Evolutionary conservation across 192 early-diverging fungal genomes (phyloP).

Genomic region (Coemansia sp.): DNA sequence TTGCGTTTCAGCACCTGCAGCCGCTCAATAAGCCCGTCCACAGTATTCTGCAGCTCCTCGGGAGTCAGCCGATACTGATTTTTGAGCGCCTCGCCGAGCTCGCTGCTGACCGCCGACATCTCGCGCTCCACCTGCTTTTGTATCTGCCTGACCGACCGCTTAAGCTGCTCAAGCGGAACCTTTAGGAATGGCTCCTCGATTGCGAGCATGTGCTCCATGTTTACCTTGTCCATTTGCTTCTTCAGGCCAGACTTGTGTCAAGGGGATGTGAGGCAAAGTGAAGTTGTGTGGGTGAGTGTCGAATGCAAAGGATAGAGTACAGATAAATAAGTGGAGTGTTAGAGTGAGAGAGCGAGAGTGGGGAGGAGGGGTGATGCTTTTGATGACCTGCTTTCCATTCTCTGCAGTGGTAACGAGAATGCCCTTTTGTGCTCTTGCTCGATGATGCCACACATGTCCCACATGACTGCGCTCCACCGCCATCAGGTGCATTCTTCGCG

Average conservation of each 20-base stretch:
- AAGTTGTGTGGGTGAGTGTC: too few relatives aligned
- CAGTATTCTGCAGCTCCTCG: constrained; percentile 54
- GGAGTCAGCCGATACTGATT: constrained; percentile 39
- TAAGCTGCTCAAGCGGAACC: constrained; percentile 87
- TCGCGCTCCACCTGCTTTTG: constrained; percentile 89
- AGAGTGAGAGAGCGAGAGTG: too few relatives aligned
- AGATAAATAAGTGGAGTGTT: too few relatives aligned
- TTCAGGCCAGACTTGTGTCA: background rate
- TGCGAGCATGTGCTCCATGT: constrained; percentile 75
- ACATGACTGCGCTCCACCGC: too few relatives aligned
- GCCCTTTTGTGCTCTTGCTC: background rate
- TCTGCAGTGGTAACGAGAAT: too few relatives aligned
- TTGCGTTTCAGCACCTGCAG: constrained; percentile 73
- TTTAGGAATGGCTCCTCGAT: constrained; percentile 95
- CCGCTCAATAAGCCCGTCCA: constrained; percentile 66
- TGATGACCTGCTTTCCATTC: too few relatives aligned
- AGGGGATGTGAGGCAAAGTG: background rate
- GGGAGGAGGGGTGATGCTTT: too few relatives aligned
- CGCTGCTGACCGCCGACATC: constrained; percentile 28
- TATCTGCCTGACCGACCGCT: constrained; percentile 62
- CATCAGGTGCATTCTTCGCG: too few relatives aligned
- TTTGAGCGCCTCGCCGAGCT: constrained; percentile 24
- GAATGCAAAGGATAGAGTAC: too few relatives aligned
- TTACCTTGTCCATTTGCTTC: constrained; percentile 63
- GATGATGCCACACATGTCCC: too few relatives aligned